Evolutionary conservation across 176 grass and related monocot genomes (phyloP).

Genomic region (Calamus simplicifolius): DNA sequence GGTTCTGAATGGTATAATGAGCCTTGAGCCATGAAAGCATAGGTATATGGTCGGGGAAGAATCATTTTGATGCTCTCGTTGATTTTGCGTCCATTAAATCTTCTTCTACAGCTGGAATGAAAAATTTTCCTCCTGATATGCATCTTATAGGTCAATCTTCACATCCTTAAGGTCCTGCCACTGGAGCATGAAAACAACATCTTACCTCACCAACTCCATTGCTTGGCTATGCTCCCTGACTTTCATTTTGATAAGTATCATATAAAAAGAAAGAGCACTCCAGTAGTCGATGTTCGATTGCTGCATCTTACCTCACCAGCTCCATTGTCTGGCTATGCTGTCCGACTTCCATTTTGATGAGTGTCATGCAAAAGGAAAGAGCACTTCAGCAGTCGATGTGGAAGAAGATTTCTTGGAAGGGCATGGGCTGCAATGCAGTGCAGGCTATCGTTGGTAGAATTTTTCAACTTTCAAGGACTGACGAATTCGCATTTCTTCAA

Average conservation of each 20-base stretch:
- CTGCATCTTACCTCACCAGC: conserved; percentile 29
- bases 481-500: no score
- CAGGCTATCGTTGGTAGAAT: conserved; percentile 22
- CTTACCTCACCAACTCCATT: conserved; percentile 66
- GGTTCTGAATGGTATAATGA: conserved; percentile 68
- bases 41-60: conserved; percentile 41
- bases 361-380: no score
- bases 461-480: neutral
- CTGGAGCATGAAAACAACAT: conserved; percentile 44
- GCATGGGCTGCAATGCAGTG: conserved; percentile 26
- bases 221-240: conserved; percentile 75
- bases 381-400: conserved; percentile 36
- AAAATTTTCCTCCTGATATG: conserved; percentile 11
- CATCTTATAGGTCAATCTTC: conserved; percentile 69
- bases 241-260: conserved; percentile 65
- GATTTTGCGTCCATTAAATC: neutral
- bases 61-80: neutral
- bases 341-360: no score
- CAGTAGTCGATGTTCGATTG: conserved; percentile 73
- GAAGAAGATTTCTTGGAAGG: conserved; percentile 71
- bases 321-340: no score
- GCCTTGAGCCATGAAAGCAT: conserved; percentile 77
- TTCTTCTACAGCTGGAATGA: neutral
- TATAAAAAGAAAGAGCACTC: conserved; percentile 62
- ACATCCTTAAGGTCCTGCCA: conserved; percentile 44